These are phyloP conservation scores for Boletales sp. DNA, from an alignment of 768 basidiomycete species.

Conservation along the genomic window DNA sequence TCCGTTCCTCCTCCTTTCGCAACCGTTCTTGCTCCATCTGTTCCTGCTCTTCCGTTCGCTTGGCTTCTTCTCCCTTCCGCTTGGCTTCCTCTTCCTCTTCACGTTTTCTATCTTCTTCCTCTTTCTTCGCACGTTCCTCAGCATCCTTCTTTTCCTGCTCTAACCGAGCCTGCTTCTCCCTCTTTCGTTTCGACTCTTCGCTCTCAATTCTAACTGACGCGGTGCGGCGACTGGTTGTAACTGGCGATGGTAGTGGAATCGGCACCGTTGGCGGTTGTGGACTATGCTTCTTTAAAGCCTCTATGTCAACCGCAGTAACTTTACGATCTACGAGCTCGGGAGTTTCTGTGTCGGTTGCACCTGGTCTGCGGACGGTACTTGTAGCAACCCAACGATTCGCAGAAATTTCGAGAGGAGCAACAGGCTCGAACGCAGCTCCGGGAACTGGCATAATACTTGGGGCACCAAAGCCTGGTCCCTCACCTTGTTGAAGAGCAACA, in stretches of 20 bases:
- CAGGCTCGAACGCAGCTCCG: conserved; percentile 50
- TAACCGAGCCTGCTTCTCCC: conserved; percentile 42
- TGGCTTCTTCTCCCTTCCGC: conserved; percentile 38
- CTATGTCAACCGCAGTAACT: conserved; percentile 58
- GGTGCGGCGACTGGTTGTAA: conserved; percentile 24
- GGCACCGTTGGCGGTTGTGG: conserved; percentile 39
- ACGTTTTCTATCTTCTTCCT: conserved; percentile 34
- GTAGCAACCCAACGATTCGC: conserved; percentile 80
- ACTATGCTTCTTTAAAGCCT: conserved; percentile 47
- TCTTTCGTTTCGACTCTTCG: conserved; percentile 49
- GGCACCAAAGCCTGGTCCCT: conserved; percentile 33
- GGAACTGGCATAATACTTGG: conserved; percentile 27
- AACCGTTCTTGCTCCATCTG: conserved; percentile 39
- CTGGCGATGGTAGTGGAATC: conserved; percentile 36
- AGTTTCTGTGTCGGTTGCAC: conserved; percentile 52
- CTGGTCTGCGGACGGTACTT: conserved; percentile 42
- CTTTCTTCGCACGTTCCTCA: conserved; percentile 35
- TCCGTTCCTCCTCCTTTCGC: conserved; percentile 37
- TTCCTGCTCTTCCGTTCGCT: conserved; percentile 44
- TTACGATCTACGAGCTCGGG: conserved; percentile 86
- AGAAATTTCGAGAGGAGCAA: conserved; percentile 73
- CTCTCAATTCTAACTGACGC: conserved; percentile 61
- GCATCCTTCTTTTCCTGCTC: conserved; percentile 38
- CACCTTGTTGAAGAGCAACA: conserved; percentile 32
- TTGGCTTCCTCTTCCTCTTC: conserved; percentile 43